phyloP scores from a whole-genome alignment of 2,329 filamentous ascomycete genomes.

The Truncatella angustata region DNA sequence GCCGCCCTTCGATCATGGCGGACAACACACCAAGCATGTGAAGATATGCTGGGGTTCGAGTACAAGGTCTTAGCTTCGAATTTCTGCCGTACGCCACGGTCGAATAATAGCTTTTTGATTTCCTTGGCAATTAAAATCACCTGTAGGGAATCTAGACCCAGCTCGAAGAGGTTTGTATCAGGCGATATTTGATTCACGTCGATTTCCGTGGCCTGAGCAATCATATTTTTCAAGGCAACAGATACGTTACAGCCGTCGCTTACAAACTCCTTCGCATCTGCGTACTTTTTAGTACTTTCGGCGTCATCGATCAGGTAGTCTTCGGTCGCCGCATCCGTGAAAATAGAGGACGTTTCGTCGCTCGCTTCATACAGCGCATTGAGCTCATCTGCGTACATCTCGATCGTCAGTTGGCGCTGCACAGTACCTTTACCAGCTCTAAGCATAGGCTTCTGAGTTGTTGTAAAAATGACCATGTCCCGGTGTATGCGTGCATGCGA shows the following conservation, averaged over 20 bases:
- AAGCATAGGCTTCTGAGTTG: slow-evolving; percentile 28
- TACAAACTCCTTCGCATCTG: too few relatives aligned
- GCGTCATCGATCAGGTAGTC: too few relatives aligned
- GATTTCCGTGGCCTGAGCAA: background rate
- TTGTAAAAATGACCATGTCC: slow-evolving; percentile 28
- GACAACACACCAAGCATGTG: background rate
- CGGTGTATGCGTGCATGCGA: slow-evolving; percentile 17
- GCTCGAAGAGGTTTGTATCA: background rate
- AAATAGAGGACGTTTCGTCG: background rate
- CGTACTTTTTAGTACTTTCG: too few relatives aligned
- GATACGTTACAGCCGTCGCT: background rate
- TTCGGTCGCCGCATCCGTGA: background rate
- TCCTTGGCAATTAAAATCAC: background rate
- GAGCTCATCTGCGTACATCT: slow-evolving; percentile 28
- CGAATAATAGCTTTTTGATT: background rate
- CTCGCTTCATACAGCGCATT: slow-evolving; percentile 27
- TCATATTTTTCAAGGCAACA: background rate
- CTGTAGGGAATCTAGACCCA: background rate
- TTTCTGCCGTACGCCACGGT: background rate
- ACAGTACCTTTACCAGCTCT: slow-evolving; percentile 35
- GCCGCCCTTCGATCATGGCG: background rate
- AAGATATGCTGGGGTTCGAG: background rate
- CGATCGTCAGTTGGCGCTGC: slow-evolving; percentile 26
- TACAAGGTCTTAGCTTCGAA: background rate
- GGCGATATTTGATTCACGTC: background rate